phyloP scores from a whole-genome alignment of 148 eudicot genomes.

The Camellia japonica region DNA sequence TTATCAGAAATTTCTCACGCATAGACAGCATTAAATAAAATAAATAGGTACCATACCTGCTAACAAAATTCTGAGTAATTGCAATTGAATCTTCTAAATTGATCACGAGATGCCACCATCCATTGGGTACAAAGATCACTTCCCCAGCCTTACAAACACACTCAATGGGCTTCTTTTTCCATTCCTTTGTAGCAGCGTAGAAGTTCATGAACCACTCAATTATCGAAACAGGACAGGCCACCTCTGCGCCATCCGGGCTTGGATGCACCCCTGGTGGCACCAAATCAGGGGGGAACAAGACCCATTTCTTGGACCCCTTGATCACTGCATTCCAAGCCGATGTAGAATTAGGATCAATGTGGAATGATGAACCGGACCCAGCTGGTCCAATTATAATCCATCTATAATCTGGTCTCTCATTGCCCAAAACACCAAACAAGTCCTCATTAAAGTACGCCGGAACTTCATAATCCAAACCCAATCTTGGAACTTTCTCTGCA shows the following conservation, averaged over 20 bases:
- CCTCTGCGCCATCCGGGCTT: slow-evolving; percentile 96
- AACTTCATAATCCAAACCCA: slow-evolving; percentile 71
- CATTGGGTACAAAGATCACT: slow-evolving; percentile 91
- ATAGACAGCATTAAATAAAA: neutral
- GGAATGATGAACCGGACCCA: slow-evolving; percentile 95
- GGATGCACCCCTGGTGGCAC: slow-evolving; percentile 97
- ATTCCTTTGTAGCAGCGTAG: slow-evolving; percentile 66
- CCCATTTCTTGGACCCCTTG: slow-evolving; percentile 96
- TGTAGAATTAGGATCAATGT: slow-evolving; percentile 96
- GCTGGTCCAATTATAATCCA: slow-evolving; percentile 97
- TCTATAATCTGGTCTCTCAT: slow-evolving; percentile 92
- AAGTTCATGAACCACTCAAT: slow-evolving; percentile 99
- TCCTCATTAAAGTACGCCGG: slow-evolving; percentile 87
- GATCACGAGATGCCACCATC: slow-evolving; percentile 99
- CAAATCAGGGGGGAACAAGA: slow-evolving; percentile 90
- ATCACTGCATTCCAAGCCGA: slow-evolving; percentile 99
- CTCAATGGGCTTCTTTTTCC: slow-evolving; percentile 83
- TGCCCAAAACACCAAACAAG: slow-evolving; percentile 77
- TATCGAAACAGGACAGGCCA: slow-evolving; percentile 93
- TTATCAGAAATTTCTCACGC: neutral
- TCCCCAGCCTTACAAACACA: slow-evolving; percentile 97
- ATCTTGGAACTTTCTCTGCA: slow-evolving; percentile 60
- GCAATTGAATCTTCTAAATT: slow-evolving; percentile 94
- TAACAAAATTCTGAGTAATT: slow-evolving; percentile 95
- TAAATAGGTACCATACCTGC: slow-evolving; percentile 55